These are phyloP conservation scores for Trichoderma harzianum DNA, from an alignment of 2,329 filamentous ascomycete genomes.

Conservation along the genomic window DNA sequence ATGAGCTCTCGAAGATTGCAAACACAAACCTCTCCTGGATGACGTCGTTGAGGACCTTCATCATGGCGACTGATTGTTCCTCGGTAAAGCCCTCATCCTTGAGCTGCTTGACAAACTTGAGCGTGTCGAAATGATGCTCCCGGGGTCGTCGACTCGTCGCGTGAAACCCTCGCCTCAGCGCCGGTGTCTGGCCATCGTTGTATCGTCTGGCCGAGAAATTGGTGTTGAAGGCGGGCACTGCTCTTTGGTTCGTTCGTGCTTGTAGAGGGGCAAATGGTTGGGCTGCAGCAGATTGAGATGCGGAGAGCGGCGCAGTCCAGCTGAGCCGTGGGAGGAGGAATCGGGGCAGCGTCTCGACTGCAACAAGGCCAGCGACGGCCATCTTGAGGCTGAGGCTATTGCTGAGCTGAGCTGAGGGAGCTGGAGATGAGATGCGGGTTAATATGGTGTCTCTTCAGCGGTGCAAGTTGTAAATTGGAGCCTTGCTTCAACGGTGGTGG, in stretches of 20 bases:
- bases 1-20: neutral
- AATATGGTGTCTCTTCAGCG: neutral
- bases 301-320: slow-evolving; percentile 40
- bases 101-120: slow-evolving; percentile 92
- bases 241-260: slow-evolving; percentile 19
- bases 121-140: slow-evolving; percentile 96
- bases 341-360: slow-evolving; percentile 45
- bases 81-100: slow-evolving; percentile 93
- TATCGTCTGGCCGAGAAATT: slow-evolving; percentile 17
- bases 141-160: slow-evolving; percentile 55
- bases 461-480: slow-evolving; percentile 10
- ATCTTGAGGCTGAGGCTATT: slow-evolving; percentile 22
- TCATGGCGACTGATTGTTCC: slow-evolving; percentile 94
- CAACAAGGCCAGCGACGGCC: slow-evolving; percentile 27
- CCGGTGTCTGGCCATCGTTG: slow-evolving; percentile 13
- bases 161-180: slow-evolving; percentile 58
- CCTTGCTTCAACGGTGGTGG: slow-evolving; percentile 16
- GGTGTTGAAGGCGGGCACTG: slow-evolving; percentile 24
- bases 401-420: neutral
- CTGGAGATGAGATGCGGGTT: neutral
- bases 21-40: slow-evolving; percentile 77
- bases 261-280: slow-evolving; percentile 21
- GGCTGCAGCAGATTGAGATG: slow-evolving; percentile 23
- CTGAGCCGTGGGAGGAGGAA: slow-evolving; percentile 56
- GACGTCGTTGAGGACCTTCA: slow-evolving; percentile 93